phyloP scores from a whole-genome alignment of 495 filamentous ascomycete genomes.

The Hamigera avellanea region DNA sequence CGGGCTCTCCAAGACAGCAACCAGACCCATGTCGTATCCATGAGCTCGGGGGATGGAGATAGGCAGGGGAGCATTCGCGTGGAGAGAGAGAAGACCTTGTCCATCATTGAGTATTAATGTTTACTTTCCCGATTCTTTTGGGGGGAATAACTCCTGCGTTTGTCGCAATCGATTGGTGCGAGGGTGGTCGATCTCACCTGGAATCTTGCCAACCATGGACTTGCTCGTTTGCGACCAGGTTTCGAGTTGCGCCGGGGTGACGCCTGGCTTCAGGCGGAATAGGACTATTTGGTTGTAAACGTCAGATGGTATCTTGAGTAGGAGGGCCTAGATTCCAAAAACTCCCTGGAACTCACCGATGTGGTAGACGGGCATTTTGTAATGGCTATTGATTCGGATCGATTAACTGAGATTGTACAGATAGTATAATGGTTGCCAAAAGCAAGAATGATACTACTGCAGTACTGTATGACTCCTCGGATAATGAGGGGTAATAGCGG shows the following conservation, averaged over 20 bases:
- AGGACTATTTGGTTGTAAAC: conserved; percentile 15
- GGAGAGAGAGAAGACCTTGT: conserved; percentile 20
- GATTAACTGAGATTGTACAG: too few relatives aligned
- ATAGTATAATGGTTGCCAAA: too few relatives aligned
- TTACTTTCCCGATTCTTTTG: neutral
- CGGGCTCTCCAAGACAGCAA: conserved; percentile 29
- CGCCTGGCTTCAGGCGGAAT: conserved; percentile 30
- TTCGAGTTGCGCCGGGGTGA: conserved; percentile 19
- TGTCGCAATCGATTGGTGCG: too few relatives aligned
- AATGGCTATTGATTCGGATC: too few relatives aligned
- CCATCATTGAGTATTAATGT: neutral
- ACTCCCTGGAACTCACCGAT: conserved; percentile 13
- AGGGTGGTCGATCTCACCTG: too few relatives aligned
- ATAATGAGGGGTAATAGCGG: too few relatives aligned
- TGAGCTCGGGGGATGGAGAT: conserved; percentile 28
- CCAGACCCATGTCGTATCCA: conserved; percentile 31
- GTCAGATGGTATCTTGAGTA: neutral
- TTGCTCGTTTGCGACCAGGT: conserved; percentile 17
- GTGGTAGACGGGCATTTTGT: conserved; percentile 25
- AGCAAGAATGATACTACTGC: too few relatives aligned
- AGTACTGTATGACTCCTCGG: too few relatives aligned
- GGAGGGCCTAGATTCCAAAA: neutral
- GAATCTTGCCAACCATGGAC: conserved; percentile 29
- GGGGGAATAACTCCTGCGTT: neutral
- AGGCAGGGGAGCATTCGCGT: conserved; percentile 20